Base-by-base conservation (phyloP, 129 eudicot genomes). In the Scalesia atractyloides region DNA sequence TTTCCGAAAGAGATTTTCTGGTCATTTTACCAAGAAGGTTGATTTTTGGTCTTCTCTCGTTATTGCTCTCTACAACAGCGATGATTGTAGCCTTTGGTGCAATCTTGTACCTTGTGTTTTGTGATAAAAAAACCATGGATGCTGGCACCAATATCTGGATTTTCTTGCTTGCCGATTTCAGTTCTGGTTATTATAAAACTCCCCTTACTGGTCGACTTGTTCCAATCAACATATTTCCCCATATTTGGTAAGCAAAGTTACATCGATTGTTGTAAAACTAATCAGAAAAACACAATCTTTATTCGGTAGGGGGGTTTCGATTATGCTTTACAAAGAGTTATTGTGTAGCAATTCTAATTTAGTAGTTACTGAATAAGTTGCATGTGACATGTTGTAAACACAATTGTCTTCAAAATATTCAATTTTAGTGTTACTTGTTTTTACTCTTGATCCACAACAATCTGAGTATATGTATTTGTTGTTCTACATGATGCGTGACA, bases 1-100 rank as follows among this genome's bases (percentile, higher is more conserved):
- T 72, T 67, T 48, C 61, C 0, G 79, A 73, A 61, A 15, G 7
- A 15, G 70, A 73, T 62, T 73, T 73, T 41, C 34, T 73, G 11
- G 17, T 58, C 16, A 66, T 24, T 33, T 39, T 61, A 10, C 78
- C 70, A 60, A 61, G 34, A 26, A 37, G 20, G 17, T 26, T 73
- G 26, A 62, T 73, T n/a, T 7, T 73, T 9, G 70, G 78, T 11
- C 61, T 73, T 15, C 1, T 16, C 12, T 4, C 57, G 1, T 39
- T 73, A 22, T 73, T 73, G 50, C 19, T 73, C 36, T 65, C 70
- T 19, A 44, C 64, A 46, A 24, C 52, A 18, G 18, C 70, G 4
- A 73, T 73, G 78, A 73, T 61, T 44, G 43, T n/a, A n/a, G n/a
- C n/a, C n/a, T n/a, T n/a, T n/a, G n/a, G n/a, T n/a, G n/a, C n/a